Base-by-base conservation (phyloP, 176 grass and related monocot genomes). In the Ensete ventricosum region DNA sequence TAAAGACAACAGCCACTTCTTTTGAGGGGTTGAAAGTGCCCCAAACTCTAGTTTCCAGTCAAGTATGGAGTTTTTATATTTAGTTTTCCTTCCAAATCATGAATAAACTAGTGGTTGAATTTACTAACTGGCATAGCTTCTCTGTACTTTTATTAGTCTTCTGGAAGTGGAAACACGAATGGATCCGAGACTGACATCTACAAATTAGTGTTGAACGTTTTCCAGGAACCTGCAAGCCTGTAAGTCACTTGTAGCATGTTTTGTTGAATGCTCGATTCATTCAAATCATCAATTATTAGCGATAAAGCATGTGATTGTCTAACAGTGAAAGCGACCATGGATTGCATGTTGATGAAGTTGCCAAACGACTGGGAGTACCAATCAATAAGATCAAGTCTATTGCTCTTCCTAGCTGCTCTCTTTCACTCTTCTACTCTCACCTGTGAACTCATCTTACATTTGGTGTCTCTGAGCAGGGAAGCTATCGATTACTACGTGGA, bases 191-290 rank as follows among this genome's bases (percentile, higher is more conserved):
- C 75, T 19, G 90, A 99, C 83, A 75, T 87, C 60, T 79, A 87
- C n/a, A 83, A 65, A 43, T 73, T 79, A 50, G 95, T 94, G 74
- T 69, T 94, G 66, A 78, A 86, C n/a, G 66, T 99, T 78, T 84
- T 99, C 78, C 81, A 69, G 2, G 95, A 99, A 81, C 95, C 90
- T 80, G 88, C 82, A 81, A 82, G 81, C 78, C 17, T 93, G 95
- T 98, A 82, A 91, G 88, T 84, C 78, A 21, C 62, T 29, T 50
- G 23, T 52, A 1, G 13, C 79, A 34, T 20, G 48, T 17, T 19
- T 74, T 11, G 8, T 52, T 0, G 25, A 11, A 8, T 53, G 11
- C 9, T 26, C 29, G 9, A 24, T 22, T 53, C 10, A 14, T 77
- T 3, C 10, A 50, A 20, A 10, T 21, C 2, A 2, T 8, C 1